phyloP scores from a whole-genome alignment of 2,329 filamentous ascomycete species.

The Salinomyces thailandicus region DNA sequence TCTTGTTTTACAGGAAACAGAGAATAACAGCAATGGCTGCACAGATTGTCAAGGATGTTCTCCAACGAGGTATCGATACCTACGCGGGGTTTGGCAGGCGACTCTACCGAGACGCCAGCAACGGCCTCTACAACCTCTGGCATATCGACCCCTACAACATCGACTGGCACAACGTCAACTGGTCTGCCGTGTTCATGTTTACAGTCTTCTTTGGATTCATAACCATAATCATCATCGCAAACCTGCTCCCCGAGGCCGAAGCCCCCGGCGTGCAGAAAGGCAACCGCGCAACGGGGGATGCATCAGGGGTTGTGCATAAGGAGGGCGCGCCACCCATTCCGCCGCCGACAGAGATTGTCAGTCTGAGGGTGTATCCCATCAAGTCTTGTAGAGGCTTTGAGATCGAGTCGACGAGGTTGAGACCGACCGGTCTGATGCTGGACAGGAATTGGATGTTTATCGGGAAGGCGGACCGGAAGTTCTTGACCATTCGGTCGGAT shows the following conservation, averaged over 20 bases:
- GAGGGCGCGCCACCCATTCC: constrained; percentile 22
- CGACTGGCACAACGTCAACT: constrained; percentile 6
- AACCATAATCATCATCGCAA: constrained; percentile 16
- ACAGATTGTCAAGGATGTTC: no score
- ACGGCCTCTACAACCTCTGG: not conserved
- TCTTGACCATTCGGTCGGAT: constrained; percentile 52
- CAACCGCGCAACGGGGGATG: constrained; percentile 14
- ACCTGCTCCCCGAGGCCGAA: constrained; percentile 11
- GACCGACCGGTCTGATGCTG: constrained; percentile 48
- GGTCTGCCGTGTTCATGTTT: constrained; percentile 16
- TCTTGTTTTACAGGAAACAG: no score
- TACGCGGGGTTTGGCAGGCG: not conserved
- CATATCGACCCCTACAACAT: constrained; percentile 3
- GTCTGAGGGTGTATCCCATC: constrained; percentile 51
- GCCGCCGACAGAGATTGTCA: constrained; percentile 33
- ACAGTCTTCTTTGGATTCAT: constrained; percentile 17
- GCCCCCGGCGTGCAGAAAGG: constrained; percentile 10
- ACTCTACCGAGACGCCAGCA: not conserved
- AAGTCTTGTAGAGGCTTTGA: constrained; percentile 56
- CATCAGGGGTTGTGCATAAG: constrained; percentile 13
- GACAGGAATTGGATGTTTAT: constrained; percentile 60
- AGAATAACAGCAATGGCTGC: no score
- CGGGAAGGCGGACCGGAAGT: constrained; percentile 40
- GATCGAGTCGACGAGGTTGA: constrained; percentile 41
- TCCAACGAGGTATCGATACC: no score